These are phyloP conservation scores for Antrodiella citrinella DNA, from an alignment of 768 basidiomycete species.

Conservation along the genomic window DNA sequence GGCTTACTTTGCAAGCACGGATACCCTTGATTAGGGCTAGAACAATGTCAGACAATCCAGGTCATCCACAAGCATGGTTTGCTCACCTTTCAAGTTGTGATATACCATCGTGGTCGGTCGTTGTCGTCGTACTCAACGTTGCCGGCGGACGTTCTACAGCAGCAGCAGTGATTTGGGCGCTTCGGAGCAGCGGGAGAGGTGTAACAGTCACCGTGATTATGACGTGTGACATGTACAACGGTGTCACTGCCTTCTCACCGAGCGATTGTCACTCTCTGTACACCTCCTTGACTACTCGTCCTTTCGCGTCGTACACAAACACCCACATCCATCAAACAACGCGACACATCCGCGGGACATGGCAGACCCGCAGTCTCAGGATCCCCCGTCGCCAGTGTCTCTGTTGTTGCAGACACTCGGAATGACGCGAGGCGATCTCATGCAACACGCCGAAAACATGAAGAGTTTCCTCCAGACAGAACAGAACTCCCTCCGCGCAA, in stretches of 20 bases:
- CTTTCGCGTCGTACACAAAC: no score
- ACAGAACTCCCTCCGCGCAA: constrained; percentile 34
- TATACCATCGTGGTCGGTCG: constrained; percentile 50
- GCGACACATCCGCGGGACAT: constrained; percentile 4
- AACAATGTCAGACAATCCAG: constrained; percentile 17
- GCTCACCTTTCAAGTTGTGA: constrained; percentile 78
- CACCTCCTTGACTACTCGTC: no score
- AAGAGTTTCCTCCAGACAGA: constrained; percentile 64
- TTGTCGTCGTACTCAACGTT: constrained; percentile 6
- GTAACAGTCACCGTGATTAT: background rate
- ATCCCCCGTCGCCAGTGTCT: constrained; percentile 54
- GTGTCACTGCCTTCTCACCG: no score
- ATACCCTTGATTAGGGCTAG: constrained; percentile 97
- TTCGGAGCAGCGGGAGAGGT: background rate
- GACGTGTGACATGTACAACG: background rate
- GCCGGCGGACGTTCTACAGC: constrained; percentile 1
- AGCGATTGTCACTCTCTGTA: no score
- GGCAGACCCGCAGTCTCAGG: constrained; percentile 6
- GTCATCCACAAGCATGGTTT: background rate
- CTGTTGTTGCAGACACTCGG: constrained; percentile 64
- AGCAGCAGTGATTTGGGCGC: background rate
- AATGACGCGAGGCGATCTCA: constrained; percentile 69
- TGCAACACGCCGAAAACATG: constrained; percentile 70
- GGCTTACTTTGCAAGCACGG: constrained; percentile 80
- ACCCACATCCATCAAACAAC: no score